phyloP scores from a whole-genome alignment of 2,329 filamentous ascomycete genomes.

The Hirsutella rhossiliensis region DNA sequence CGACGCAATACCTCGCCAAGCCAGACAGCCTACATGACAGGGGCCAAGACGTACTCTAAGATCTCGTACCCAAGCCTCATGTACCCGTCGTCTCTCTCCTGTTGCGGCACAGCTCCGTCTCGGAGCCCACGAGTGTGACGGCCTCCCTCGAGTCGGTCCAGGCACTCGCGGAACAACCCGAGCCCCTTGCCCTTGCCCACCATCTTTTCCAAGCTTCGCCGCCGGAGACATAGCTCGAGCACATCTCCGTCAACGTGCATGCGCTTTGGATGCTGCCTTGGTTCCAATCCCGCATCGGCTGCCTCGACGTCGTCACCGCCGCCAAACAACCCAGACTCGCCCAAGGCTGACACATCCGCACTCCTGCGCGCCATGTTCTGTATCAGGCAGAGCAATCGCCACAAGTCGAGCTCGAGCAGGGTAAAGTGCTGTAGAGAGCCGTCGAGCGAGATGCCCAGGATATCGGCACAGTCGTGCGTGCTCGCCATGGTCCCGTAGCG shows the following conservation, averaged over 20 bases:
- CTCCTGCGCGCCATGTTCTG: constrained; percentile 52
- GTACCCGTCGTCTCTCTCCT: constrained; percentile 19
- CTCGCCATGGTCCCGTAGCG: constrained; percentile 31
- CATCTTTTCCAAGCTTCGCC: constrained; percentile 30
- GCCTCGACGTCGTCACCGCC: constrained; percentile 6
- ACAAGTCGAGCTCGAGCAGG: constrained; percentile 48
- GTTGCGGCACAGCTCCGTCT: constrained; percentile 8
- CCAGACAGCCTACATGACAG: constrained; percentile 27
- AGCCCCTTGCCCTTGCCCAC: constrained; percentile 19
- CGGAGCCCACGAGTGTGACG: constrained; percentile 22
- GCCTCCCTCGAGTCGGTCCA: constrained; percentile 37
- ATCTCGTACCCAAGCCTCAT: constrained; percentile 40
- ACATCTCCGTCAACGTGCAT: constrained; percentile 61
- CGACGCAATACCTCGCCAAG: background rate
- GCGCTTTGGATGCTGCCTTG: constrained; percentile 26
- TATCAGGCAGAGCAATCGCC: constrained; percentile 59
- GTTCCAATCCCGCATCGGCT: constrained; percentile 17
- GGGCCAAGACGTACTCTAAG: constrained; percentile 38
- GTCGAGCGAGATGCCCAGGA: constrained; percentile 56
- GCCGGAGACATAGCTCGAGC: constrained; percentile 39
- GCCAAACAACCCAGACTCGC: background rate
- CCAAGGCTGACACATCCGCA: constrained; percentile 29
- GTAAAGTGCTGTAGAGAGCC: constrained; percentile 60
- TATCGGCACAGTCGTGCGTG: constrained; percentile 32
- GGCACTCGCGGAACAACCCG: constrained; percentile 32